A percentile compares a stretch with the other conserved stretches of the same genome.
Conservation (phyloP, 129 eudicot genomes). For the Mikania micrantha region DNA sequence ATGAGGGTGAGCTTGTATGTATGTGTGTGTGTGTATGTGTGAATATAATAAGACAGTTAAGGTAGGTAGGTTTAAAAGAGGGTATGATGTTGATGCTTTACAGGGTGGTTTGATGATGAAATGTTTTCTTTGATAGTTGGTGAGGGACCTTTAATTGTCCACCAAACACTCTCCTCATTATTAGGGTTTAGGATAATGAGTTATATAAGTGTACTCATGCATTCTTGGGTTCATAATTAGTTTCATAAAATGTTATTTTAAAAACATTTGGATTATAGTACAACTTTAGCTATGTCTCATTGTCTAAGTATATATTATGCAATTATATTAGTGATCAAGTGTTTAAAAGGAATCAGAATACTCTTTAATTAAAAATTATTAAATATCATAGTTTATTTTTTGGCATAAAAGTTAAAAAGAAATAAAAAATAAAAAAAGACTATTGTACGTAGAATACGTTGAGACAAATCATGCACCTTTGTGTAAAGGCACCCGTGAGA, state of each 20-base stretch:
- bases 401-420: neutral
- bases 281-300: neutral
- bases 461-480: neutral
- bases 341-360: neutral
- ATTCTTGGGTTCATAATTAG: neutral
- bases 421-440: too few species aligned
- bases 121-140: slow-evolving; percentile 29
- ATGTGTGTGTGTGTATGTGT: neutral
- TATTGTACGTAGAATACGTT: neutral
- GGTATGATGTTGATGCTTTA: slow-evolving; percentile 27
- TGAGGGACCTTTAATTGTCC: slow-evolving; percentile 25
- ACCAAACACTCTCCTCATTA: slow-evolving; percentile 26
- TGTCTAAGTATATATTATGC: neutral
- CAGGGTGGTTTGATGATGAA: slow-evolving; percentile 37
- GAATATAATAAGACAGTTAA: neutral
- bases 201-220: slow-evolving; percentile 3
- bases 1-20: neutral
- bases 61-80: slow-evolving; percentile 14
- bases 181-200: slow-evolving; percentile 18
- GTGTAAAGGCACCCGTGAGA: neutral
- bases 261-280: neutral
- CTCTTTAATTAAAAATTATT: neutral
- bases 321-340: neutral
- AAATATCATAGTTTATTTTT: too few species aligned
- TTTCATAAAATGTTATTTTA: neutral